Conservation (phyloP, 352 stramenopile species). For the Aphanomyces euteiches region DNA sequence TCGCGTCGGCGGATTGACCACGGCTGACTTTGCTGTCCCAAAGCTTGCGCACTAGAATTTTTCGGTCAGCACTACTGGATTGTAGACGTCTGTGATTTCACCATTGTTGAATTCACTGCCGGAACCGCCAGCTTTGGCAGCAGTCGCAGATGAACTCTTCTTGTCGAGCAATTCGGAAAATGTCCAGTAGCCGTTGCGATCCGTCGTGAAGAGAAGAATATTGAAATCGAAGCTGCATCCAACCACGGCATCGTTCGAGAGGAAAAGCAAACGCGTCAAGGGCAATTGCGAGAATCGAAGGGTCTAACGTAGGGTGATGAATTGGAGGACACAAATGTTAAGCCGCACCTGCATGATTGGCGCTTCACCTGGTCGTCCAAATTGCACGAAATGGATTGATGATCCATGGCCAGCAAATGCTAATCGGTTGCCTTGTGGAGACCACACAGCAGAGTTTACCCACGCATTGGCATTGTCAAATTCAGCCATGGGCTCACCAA, state of each 20-base stretch:
- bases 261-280: slow-evolving; percentile 81
- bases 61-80: background rate
- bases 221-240: slow-evolving; percentile 91
- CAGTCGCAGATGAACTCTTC: background rate
- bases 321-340: background rate
- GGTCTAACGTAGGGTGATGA: slow-evolving; percentile 43
- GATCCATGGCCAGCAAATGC: slow-evolving; percentile 89
- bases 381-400: slow-evolving; percentile 86
- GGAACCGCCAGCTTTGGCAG: background rate
- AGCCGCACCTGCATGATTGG: slow-evolving; percentile 62
- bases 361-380: slow-evolving; percentile 63
- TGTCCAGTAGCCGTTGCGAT: slow-evolving; percentile 69
- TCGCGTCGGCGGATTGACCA: slow-evolving; percentile 78
- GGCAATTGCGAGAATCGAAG: slow-evolving; percentile 86
- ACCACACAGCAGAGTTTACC: slow-evolving; percentile 91
- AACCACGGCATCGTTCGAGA: slow-evolving; percentile 84
- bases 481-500: slow-evolving; percentile 76
- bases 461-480: slow-evolving; percentile 88
- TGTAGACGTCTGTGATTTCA: background rate
- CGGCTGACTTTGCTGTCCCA: slow-evolving; percentile 84
- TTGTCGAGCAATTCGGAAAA: slow-evolving; percentile 21
- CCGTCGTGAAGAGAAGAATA: slow-evolving; percentile 81
- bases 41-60: slow-evolving; percentile 41
- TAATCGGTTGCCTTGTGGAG: slow-evolving; percentile 79
- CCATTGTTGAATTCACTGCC: slow-evolving; percentile 26